Conservation (phyloP, 176 grass and related monocot species). For the Oryza rufipogon region DNA sequence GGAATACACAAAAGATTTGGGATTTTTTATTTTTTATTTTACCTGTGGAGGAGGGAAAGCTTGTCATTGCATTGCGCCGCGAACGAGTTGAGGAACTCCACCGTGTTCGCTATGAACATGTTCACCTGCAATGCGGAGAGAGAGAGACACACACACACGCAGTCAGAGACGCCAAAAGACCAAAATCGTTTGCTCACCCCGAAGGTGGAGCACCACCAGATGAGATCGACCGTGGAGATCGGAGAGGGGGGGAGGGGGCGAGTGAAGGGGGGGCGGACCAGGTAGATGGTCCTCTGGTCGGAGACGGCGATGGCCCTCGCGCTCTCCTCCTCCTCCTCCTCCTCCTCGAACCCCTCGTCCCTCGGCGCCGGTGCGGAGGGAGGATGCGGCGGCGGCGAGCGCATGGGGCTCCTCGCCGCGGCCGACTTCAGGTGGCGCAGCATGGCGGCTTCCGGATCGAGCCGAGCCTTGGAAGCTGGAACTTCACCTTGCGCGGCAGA, state of each 20-base stretch:
- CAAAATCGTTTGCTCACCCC: neutral
- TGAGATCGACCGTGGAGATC: neutral
- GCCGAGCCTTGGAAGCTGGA: no score
- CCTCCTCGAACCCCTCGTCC: slow-evolving; percentile 1
- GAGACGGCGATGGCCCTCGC: slow-evolving; percentile 53
- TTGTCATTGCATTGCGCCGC: slow-evolving; percentile 57
- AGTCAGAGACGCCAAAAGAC: neutral
- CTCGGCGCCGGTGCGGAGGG: neutral
- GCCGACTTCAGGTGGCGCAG: slow-evolving; percentile 30
- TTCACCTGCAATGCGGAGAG: slow-evolving; percentile 51
- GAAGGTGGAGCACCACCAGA: neutral
- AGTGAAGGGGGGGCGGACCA: slow-evolving; percentile 39
- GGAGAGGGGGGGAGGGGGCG: neutral
- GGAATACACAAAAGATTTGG: neutral
- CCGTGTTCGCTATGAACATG: slow-evolving; percentile 64
- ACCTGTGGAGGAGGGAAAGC: slow-evolving; percentile 68
- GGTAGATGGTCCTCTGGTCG: slow-evolving; percentile 80
- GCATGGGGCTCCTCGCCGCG: neutral
- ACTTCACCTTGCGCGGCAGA: no score
- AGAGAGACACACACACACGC: neutral
- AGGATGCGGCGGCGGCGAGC: neutral
- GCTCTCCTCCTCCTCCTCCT: slow-evolving; percentile 5
- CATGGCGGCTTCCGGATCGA: slow-evolving; percentile 1
- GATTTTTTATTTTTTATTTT: neutral
- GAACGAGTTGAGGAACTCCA: slow-evolving; percentile 74